These are phyloP conservation scores for Raphanus raphanistrum DNA, from an alignment of 345 rosid species.

Conservation along the genomic window DNA sequence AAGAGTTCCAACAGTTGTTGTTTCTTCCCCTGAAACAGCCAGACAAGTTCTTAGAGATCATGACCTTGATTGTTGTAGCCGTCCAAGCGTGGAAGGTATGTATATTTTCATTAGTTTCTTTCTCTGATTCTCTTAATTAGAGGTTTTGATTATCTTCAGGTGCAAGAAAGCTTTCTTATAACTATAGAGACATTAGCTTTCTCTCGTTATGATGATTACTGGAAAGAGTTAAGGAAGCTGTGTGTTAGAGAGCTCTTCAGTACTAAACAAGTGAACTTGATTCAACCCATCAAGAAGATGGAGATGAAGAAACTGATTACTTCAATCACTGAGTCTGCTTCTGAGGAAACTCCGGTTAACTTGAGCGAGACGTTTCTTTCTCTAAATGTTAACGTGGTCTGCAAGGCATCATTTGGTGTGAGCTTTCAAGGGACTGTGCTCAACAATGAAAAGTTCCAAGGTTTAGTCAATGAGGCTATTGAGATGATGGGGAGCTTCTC, in stretches of 20 bases:
- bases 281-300: constrained; percentile 33
- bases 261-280: constrained; percentile 17
- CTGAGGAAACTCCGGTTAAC: constrained; percentile 21
- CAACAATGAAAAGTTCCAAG: constrained; percentile 30
- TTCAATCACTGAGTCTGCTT: constrained; percentile 36
- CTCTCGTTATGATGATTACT: constrained; percentile 38
- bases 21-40: constrained; percentile 37
- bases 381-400: constrained; percentile 30
- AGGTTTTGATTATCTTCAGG: constrained; percentile 6
- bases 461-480: constrained; percentile 39
- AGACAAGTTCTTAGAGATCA: constrained; percentile 36
- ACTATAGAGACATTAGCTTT: constrained; percentile 38
- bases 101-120: background rate
- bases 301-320: constrained; percentile 38
- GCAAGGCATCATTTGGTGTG: constrained; percentile 41
- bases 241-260: constrained; percentile 39
- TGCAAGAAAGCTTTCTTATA: constrained; percentile 37
- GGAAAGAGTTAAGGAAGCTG: constrained; percentile 42
- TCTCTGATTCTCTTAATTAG: background rate
- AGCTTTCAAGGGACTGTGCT: constrained; percentile 36
- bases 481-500: constrained; percentile 38
- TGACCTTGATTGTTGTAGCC: constrained; percentile 43
- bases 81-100: constrained; percentile 40
- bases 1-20: constrained; percentile 26
- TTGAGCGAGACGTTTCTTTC: constrained; percentile 37